phyloP scores from a whole-genome alignment of 495 filamentous ascomycete genomes.

The Trichoderma asperelloides region DNA sequence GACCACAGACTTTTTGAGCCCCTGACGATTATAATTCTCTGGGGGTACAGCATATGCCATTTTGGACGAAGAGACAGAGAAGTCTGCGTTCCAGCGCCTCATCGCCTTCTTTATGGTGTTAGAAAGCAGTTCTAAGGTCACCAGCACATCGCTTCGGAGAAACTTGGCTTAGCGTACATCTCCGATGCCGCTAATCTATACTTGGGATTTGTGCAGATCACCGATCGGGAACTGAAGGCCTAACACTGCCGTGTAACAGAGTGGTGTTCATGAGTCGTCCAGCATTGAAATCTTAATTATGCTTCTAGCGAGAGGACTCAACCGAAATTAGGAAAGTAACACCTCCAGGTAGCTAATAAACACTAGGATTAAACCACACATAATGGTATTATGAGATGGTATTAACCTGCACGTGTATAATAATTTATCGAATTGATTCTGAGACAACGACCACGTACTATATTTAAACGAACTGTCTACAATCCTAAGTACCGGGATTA shows the following conservation, averaged over 20 bases:
- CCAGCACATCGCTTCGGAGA: background rate
- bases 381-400: background rate
- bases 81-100: background rate
- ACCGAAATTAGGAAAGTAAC: background rate
- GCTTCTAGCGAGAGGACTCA: background rate
- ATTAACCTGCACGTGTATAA: too few relatives aligned
- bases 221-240: background rate
- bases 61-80: background rate
- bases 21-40: background rate
- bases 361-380: background rate
- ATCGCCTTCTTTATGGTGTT: background rate
- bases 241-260: background rate
- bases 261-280: background rate
- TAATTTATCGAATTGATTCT: too few relatives aligned
- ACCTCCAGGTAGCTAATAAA: background rate
- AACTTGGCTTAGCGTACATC: background rate
- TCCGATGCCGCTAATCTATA: background rate
- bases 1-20: background rate
- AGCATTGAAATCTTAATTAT: background rate
- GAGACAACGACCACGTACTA: background rate
- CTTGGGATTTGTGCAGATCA: background rate
- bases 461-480: background rate
- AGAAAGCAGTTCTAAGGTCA: background rate
- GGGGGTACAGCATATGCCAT: background rate
- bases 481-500: background rate